phyloP scores from a whole-genome alignment of 2,329 filamentous ascomycete species.

The Alternaria viburni region DNA sequence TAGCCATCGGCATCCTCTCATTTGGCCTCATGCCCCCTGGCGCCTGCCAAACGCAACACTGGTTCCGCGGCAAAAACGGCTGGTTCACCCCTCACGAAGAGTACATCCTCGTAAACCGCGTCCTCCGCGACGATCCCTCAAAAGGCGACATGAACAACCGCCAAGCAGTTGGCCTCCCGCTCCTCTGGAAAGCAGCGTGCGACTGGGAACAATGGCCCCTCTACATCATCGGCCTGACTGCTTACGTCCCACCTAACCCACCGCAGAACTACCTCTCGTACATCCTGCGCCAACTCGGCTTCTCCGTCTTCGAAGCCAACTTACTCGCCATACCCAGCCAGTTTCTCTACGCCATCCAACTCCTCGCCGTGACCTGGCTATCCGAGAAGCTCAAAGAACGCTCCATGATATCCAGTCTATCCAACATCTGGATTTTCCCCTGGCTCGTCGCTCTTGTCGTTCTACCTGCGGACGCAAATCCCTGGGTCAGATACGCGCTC shows the following conservation, averaged over 20 bases:
- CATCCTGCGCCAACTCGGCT: conserved; percentile 64
- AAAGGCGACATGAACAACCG: conserved; percentile 61
- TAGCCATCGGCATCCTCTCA: conserved; percentile 59
- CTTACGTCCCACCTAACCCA: conserved; percentile 34
- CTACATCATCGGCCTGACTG: conserved; percentile 54
- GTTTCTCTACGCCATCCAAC: conserved; percentile 47
- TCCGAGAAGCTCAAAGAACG: conserved; percentile 57
- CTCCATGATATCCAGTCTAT: conserved; percentile 56
- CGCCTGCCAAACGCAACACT: conserved; percentile 58
- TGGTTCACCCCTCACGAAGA: conserved; percentile 68
- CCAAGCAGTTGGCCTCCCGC: conserved; percentile 26
- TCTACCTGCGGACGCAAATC: conserved; percentile 53
- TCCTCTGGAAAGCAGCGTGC: conserved; percentile 29
- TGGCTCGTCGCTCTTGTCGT: conserved; percentile 61
- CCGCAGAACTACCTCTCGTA: conserved; percentile 57
- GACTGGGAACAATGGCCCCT: conserved; percentile 45
- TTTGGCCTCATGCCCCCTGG: conserved; percentile 62
- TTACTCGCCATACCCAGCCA: conserved; percentile 64
- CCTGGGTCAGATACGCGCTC: conserved; percentile 61
- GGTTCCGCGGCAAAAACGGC: conserved; percentile 63
- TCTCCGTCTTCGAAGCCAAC: conserved; percentile 68
- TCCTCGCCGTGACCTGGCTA: conserved; percentile 54
- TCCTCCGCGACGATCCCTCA: conserved; percentile 63
- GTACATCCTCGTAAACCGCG: conserved; percentile 66
- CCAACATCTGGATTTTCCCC: conserved; percentile 66